Base-by-base conservation (phyloP, 495 filamentous ascomycete genomes). In the Tuber magnatum region DNA sequence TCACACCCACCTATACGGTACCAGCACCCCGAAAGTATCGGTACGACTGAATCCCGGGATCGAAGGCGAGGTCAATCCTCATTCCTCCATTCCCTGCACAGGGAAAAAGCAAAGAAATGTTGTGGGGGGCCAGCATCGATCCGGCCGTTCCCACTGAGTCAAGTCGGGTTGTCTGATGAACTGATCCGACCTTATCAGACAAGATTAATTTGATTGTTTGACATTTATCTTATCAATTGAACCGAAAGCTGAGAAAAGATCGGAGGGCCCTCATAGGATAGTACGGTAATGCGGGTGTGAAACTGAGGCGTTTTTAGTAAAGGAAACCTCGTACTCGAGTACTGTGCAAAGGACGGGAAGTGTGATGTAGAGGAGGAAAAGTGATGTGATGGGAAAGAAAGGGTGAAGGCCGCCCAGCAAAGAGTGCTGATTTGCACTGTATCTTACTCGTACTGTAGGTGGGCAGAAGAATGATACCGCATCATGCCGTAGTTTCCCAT, bases 161-260 rank as follows among this genome's bases (percentile, higher is more conserved):
- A 65, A 6, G 56, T 18, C 56, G 16, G 1, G 56, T 20, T 65
- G 41, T 77, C 79, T 79, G 79, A 83, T 69, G 69, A 82, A 75
- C 72, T 71, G 82, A 74, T 79, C 78, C 65, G 69, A 80, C 72
- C 74, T 65, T 80, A 74, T 79, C 78, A 75, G 76, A 73, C 51
- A 48, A 68, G 82, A 73, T 80, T 70, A 48, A 65, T 65, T 35
- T 65, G 56, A 65, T 65, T 65, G 28, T 65, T 65, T 28, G 56
- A 35, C 28, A 65, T 65, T 65, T 20, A 83, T 83, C 81, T 82
- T 82, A 82, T 82, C 77, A 81, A 76, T 75, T 51, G 70, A 77
- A 32, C 35, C 32, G 56, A 35, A 35, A 65, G 28, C 56, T 35
- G 56, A 35, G 5, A 65, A 35, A 65, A 35, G 28, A 35, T 65